Percentiles rank a stretch among this genome's conserved stretches.
Evolutionary conservation across 2,329 filamentous ascomycete species (phyloP).

Genomic region (Myriosclerotinia curreyana): DNA sequence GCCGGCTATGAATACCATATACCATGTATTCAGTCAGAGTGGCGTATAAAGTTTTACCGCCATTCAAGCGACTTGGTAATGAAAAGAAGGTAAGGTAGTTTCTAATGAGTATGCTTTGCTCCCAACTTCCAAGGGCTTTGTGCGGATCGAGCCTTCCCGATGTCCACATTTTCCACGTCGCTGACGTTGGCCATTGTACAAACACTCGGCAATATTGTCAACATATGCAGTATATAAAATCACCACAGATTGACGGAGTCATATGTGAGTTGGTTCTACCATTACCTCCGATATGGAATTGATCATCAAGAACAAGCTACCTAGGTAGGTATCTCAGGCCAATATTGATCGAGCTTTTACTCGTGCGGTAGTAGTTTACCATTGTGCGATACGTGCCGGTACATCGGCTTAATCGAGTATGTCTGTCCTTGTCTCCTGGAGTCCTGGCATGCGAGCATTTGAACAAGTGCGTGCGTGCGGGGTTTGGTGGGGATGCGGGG

Average conservation of each 20-base stretch:
- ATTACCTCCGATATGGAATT: not conserved
- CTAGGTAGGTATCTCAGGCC: too few species aligned
- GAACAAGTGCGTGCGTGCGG: not conserved
- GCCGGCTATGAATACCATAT: constrained; percentile 3
- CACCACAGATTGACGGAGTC: not conserved
- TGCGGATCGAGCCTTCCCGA: constrained; percentile 1
- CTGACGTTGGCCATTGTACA: too few species aligned
- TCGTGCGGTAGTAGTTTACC: too few species aligned
- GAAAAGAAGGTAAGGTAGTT: not conserved
- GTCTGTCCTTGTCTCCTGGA: not conserved
- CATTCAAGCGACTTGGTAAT: constrained; percentile 8
- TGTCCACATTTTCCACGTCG: not conserved
- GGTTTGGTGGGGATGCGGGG: constrained; percentile 12
- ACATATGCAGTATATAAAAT: not conserved
- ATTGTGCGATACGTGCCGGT: too few species aligned
- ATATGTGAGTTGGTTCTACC: not conserved
- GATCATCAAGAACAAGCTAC: not conserved
- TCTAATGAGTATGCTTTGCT: not conserved
- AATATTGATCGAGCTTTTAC: too few species aligned
- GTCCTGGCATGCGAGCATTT: constrained; percentile 2
- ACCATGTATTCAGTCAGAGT: too few species aligned
- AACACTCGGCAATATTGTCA: not conserved
- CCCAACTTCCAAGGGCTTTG: not conserved
- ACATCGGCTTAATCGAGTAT: not conserved
- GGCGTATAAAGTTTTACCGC: not conserved